phyloP scores from a whole-genome alignment of 1,284 basidiomycete species.

The Meira nashicola region DNA sequence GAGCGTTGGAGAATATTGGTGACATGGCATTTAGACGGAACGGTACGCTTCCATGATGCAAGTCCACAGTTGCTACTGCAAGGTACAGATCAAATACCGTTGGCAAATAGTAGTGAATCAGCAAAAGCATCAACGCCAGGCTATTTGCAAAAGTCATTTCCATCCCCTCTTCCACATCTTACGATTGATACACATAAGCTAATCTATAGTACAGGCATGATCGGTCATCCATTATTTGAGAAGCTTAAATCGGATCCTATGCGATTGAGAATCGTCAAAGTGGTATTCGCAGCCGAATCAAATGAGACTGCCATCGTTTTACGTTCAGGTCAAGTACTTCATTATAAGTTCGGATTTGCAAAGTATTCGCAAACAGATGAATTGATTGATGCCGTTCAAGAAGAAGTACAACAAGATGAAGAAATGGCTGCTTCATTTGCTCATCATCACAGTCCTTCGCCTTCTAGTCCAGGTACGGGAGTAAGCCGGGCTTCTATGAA shows the following conservation, averaged over 20 bases:
- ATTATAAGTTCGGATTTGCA: slow-evolving; percentile 32
- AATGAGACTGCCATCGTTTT: slow-evolving; percentile 34
- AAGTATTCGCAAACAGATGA: slow-evolving; percentile 30
- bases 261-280: slow-evolving; percentile 21
- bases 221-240: slow-evolving; percentile 31
- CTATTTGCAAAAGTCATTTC: slow-evolving; percentile 31
- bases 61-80: slow-evolving; percentile 44
- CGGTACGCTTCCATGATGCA: slow-evolving; percentile 41
- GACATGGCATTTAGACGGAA: slow-evolving; percentile 49
- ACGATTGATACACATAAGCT: slow-evolving; percentile 28
- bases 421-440: slow-evolving; percentile 16
- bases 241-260: slow-evolving; percentile 19
- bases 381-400: slow-evolving; percentile 28
- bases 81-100: slow-evolving; percentile 16
- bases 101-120: slow-evolving; percentile 14
- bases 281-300: slow-evolving; percentile 35
- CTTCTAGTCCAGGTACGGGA: background rate
- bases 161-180: slow-evolving; percentile 41
- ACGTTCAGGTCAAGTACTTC: slow-evolving; percentile 33
- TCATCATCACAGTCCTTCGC: background rate
- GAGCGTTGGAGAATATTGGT: slow-evolving; percentile 25
- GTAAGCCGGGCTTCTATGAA: background rate
- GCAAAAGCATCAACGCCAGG: slow-evolving; percentile 4
- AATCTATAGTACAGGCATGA: slow-evolving; percentile 22
- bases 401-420: slow-evolving; percentile 23